A percentile compares a stretch with the other conserved stretches of the same genome.
Evolutionary conservation across 441 rosid species (phyloP).

Genomic region (Populus hybrid): DNA sequence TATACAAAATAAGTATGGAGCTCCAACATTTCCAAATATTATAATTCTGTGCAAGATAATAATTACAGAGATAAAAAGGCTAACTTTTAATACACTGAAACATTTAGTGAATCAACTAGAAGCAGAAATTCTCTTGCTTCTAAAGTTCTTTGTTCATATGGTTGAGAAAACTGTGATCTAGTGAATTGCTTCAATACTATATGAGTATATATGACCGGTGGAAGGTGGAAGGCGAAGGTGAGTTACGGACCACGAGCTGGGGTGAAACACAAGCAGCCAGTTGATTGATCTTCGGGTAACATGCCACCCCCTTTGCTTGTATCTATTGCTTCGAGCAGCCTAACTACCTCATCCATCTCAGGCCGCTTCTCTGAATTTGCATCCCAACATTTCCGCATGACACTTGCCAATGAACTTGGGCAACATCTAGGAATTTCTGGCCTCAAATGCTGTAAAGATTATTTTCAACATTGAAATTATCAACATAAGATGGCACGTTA

Average conservation of each 20-base stretch:
- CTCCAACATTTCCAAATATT: neutral
- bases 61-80: conserved; percentile 10
- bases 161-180: neutral
- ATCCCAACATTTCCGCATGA: conserved; percentile 86
- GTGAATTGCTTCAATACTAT: neutral
- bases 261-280: conserved; percentile 68
- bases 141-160: neutral
- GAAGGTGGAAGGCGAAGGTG: neutral
- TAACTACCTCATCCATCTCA: conserved; percentile 81
- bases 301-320: conserved; percentile 90
- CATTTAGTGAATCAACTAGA: neutral
- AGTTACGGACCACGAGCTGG: conserved; percentile 69
- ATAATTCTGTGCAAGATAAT: neutral
- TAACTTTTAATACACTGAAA: neutral
- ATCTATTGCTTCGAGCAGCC: conserved; percentile 67
- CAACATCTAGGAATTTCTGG: conserved; percentile 91
- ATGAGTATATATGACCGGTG: neutral
- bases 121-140: neutral
- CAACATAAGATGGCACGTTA: neutral
- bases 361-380: conserved; percentile 68
- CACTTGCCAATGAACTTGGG: conserved; percentile 52
- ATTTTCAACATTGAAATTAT: neutral
- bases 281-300: conserved; percentile 70
- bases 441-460: conserved; percentile 50
- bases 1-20: neutral